Conservation (phyloP, 1,284 basidiomycete species). For the Cyathus olla region DNA sequence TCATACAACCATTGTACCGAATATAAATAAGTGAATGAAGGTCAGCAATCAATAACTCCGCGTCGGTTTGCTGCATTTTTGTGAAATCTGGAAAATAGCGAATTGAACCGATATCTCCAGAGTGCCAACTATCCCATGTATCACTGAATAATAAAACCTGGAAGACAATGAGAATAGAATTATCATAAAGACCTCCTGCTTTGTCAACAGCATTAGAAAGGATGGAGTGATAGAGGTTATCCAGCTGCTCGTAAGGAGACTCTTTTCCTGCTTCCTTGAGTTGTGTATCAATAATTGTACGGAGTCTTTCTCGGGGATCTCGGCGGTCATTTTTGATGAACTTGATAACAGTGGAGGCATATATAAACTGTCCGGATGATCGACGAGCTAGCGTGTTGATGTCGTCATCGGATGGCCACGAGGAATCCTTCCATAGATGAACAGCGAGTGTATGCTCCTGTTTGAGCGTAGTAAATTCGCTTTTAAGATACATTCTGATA, state of each 20-base stretch:
- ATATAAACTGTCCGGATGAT: slow-evolving; percentile 18
- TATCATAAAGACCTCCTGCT: not conserved
- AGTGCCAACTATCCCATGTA: no score
- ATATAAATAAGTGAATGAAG: not conserved
- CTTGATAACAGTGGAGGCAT: slow-evolving; percentile 14
- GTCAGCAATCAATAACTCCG: not conserved
- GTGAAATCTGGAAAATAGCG: no score
- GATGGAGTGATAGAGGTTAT: not conserved
- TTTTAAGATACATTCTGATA: slow-evolving; percentile 5
- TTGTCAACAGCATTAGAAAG: not conserved
- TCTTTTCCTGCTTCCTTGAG: not conserved
- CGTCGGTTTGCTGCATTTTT: no score
- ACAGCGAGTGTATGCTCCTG: not conserved
- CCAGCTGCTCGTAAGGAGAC: not conserved
- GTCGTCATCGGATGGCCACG: slow-evolving; percentile 4
- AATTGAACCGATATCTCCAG: no score
- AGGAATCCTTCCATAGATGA: not conserved
- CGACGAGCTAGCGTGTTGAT: slow-evolving; percentile 6
- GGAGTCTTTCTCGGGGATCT: not conserved
- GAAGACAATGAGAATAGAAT: not conserved
- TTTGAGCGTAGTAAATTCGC: slow-evolving; percentile 3
- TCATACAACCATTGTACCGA: not conserved
- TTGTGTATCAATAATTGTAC: not conserved
- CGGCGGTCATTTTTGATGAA: not conserved
- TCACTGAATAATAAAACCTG: no score